Percentiles rank a stretch among this genome's conserved stretches.
These are phyloP conservation scores for Athelia psychrophila DNA, from an alignment of 1,284 basidiomycete species.

Conservation along the genomic window DNA sequence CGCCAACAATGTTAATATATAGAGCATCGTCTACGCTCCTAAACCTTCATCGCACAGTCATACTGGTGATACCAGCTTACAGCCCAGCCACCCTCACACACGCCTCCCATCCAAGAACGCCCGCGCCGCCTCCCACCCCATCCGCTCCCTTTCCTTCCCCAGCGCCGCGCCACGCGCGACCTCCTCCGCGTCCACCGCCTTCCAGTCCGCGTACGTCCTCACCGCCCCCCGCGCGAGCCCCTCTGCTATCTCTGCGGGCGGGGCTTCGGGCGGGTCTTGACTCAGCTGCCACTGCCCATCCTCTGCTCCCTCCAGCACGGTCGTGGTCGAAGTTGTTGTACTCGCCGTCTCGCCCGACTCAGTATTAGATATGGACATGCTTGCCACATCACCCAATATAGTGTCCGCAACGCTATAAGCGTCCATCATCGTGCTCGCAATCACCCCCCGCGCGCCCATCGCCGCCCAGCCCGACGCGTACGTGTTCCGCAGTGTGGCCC, in stretches of 20 bases:
- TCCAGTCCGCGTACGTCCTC: constrained; percentile 69
- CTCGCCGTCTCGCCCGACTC: constrained; percentile 16
- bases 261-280: constrained; percentile 38
- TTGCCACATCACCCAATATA: constrained; percentile 55
- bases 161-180: constrained; percentile 47
- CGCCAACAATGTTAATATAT: too few relatives aligned
- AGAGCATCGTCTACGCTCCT: too few relatives aligned
- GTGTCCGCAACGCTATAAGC: constrained; percentile 80
- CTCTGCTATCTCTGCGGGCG: constrained; percentile 51
- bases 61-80: too few relatives aligned
- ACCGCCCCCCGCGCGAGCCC: constrained; percentile 50
- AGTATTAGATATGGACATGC: constrained; percentile 16
- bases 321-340: constrained; percentile 12
- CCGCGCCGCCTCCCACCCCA: constrained; percentile 60
- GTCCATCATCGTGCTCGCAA: constrained; percentile 93
- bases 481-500: constrained; percentile 52
- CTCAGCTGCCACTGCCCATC: constrained; percentile 24
- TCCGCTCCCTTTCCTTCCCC: constrained; percentile 79
- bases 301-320: constrained; percentile 10
- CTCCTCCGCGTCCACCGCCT: constrained; percentile 65
- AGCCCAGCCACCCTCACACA: too few relatives aligned
- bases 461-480: constrained; percentile 96
- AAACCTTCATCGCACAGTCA: too few relatives aligned
- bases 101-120: constrained; percentile 30
- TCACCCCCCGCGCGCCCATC: constrained; percentile 88